Base-by-base conservation (phyloP, 2,329 filamentous ascomycete species). In the Colletotrichum sp. region DNA sequence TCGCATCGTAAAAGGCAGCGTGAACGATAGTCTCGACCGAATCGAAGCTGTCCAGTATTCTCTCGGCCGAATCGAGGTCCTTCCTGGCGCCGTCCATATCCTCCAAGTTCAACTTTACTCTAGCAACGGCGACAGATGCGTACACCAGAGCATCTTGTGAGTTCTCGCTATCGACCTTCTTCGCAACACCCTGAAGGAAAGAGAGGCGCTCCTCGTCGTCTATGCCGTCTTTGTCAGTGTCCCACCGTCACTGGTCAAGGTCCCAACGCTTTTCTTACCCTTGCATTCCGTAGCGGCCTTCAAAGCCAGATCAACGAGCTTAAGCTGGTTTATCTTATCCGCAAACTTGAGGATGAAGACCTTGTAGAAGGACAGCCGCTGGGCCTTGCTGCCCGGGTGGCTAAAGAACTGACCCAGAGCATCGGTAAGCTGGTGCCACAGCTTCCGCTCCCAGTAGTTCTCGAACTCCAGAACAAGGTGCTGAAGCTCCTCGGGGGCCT, bases 381-480 rank as follows among this genome's bases (percentile, higher is more conserved):
- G 95, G 75, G 92, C 90, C 72, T 93, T 94, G 86, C 96, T 99
- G 83, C 93, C 92, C 61, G 94, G 91, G 81, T 95, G 88, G 82
- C 93, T 93, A 89, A 98, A 99, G 91, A 96, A 98, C 80, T 95
- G 91, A 80, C 98, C 89, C 72, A 99, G 91, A 69, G 93, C 90
- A 83, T 98, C 94, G 44, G 97, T 99, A 80, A 99, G 94, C 88
- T 99, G 96, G 89, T 99, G 97, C 97, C 97, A 99, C 87, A 99
- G 91, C 88, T 98, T 98, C 82, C 96, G 93, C 89, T 99, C 97
- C 97, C 97, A 99, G 83, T 93, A 95, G 84, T 98, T 96, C 89
- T 99, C 97, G 80, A 99, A 98, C 82, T 94, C 92, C 81, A 99
- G 91, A 85, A 98, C 95, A 82, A 95, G 92, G 82, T 94, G 91